Evolutionary conservation across 805 yeast genomes (phyloP), one percentile per base, ranked within the genome.

Genomic region (Monosporozyma servazzii): DNA sequence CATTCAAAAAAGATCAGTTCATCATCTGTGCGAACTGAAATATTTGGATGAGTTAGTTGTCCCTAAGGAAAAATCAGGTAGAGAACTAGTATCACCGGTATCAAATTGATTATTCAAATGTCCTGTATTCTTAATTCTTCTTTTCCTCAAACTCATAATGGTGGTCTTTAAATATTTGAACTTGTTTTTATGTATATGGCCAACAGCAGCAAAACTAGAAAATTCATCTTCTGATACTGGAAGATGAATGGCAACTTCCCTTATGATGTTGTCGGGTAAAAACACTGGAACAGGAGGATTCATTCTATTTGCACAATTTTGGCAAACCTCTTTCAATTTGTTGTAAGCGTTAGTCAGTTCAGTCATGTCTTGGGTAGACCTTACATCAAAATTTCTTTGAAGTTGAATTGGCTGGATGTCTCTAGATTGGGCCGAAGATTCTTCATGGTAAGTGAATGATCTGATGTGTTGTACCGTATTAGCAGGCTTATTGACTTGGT

Each of bases 221-320:
- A 63, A 65, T 37, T 62, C 67, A 2, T 54, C 59, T 21, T 58
- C 60, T 3, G 60, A 53, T 5, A 52, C 51, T 2, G 70, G 70
- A 15, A 66, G 46, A 11, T 51, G 43, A 17, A 54, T 55, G 1
- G 69, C 67, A 3, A 63, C 50, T 45, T 58, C 60, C 50, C 53
- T 60, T 11, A 66, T 43, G 2, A 61, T 43, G 9, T 48, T 45
- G 50, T 65, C 68, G 0, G 69, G 59, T 3, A 66, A 44, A 45
- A 61, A 57, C 25, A 56, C 57, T 3, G 59, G 39, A 7, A 57
- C 51, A 9, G 67, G 65, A 23, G 65, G 65, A 36, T 52, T 57
- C 54, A 57, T 47, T 40, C 58, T 48, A 50, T 57, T 53, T 2
- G 63, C 65, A 2, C 56, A 36, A 18, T 52, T 53, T 18, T 53